These are phyloP conservation scores for Arthrobotrys musiformis DNA, from an alignment of 2,329 filamentous ascomycete genomes.

Conservation along the genomic window DNA sequence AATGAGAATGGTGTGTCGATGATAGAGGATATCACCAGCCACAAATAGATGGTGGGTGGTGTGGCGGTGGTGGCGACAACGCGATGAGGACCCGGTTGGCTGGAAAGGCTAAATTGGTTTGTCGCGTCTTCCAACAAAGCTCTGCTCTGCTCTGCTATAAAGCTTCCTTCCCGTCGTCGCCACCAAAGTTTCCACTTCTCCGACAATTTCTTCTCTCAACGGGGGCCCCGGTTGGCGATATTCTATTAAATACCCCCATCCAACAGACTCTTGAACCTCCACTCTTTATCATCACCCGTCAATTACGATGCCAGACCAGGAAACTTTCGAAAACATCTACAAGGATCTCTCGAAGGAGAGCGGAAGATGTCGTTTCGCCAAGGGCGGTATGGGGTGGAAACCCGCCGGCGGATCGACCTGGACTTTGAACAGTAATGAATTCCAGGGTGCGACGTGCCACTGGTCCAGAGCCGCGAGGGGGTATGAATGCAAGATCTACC, in stretches of 20 bases:
- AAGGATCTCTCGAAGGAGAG: slow-evolving; percentile 92
- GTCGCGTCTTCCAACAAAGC: slow-evolving; percentile 55
- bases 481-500: slow-evolving; percentile 90
- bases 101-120: slow-evolving; percentile 23
- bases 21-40: neutral
- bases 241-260: no score
- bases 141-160: slow-evolving; percentile 28
- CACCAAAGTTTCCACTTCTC: no score
- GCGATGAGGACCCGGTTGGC: slow-evolving; percentile 30
- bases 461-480: slow-evolving; percentile 95
- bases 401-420: slow-evolving; percentile 88
- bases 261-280: neutral
- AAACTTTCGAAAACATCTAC: slow-evolving; percentile 97
- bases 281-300: neutral
- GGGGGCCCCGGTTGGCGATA: no score
- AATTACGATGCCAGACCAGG: slow-evolving; percentile 63
- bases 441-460: slow-evolving; percentile 76
- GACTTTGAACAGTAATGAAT: slow-evolving; percentile 87
- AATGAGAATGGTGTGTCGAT: neutral
- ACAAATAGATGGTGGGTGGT: neutral
- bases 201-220: no score
- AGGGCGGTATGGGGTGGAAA: slow-evolving; percentile 96
- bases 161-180: slow-evolving; percentile 16
- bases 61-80: slow-evolving; percentile 21
- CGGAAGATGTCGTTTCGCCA: slow-evolving; percentile 93